Conservation (phyloP, 2,329 filamentous ascomycete genomes). For the Colletotrichum trifolii region DNA sequence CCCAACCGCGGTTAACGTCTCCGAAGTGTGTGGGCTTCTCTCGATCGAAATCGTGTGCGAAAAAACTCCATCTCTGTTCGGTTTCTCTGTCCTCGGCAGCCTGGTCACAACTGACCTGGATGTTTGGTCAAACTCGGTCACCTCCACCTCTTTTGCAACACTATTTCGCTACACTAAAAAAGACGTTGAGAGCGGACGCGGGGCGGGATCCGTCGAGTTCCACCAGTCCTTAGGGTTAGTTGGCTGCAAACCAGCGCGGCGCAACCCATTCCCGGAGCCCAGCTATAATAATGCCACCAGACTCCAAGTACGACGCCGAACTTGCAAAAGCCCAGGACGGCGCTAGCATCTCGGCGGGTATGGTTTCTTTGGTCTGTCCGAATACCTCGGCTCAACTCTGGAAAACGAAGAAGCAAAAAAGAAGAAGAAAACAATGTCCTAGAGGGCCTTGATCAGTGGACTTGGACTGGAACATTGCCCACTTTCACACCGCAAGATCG, state of each 20-base stretch:
- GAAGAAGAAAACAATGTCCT: neutral
- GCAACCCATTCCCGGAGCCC: too few species aligned
- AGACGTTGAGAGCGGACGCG: constrained; percentile 17
- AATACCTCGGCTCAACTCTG: constrained; percentile 15
- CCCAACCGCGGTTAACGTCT: constrained; percentile 29
- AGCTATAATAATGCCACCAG: too few species aligned
- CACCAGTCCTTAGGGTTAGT: constrained; percentile 26
- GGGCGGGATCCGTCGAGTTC: constrained; percentile 13
- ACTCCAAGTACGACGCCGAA: too few species aligned
- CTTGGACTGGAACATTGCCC: neutral
- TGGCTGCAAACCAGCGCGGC: constrained; percentile 14
- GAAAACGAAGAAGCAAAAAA: too few species aligned
- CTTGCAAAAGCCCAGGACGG: too few species aligned
- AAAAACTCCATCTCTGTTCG: constrained; percentile 8
- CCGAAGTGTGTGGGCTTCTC: constrained; percentile 20
- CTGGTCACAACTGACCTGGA: too few species aligned
- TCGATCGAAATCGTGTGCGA: constrained; percentile 15
- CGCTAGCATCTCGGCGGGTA: constrained; percentile 17
- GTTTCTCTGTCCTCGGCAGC: neutral
- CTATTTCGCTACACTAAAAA: neutral
- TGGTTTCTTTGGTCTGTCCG: constrained; percentile 2
- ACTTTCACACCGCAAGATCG: constrained; percentile 12
- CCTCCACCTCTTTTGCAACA: neutral
- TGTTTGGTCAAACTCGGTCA: neutral
- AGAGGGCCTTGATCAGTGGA: constrained; percentile 18